A percentile compares a stretch with the other conserved stretches of the same genome.
Conservation (phyloP, 192 early-diverging fungal species). For the Chytriomyces sp. region DNA sequence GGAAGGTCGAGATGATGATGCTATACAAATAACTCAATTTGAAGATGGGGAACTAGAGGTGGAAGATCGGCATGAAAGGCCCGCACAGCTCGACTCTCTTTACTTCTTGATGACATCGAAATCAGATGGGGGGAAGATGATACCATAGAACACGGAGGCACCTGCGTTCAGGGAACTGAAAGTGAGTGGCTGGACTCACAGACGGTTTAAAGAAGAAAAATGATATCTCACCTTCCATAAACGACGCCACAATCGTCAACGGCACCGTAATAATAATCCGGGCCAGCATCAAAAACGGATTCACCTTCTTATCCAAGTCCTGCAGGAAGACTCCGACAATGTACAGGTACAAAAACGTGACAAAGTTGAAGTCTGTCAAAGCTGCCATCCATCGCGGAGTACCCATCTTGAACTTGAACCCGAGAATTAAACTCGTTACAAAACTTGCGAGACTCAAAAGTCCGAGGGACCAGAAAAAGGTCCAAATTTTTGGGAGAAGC, state of each 20-base stretch:
- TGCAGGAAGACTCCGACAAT: conserved; percentile 53
- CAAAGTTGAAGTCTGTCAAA: conserved; percentile 53
- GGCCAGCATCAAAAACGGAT: conserved; percentile 45
- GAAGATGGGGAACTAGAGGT: too few relatives aligned
- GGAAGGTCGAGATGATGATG: background rate
- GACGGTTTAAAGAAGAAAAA: background rate
- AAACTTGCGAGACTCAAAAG: conserved; percentile 48
- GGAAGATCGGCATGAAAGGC: too few relatives aligned
- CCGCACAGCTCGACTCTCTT: background rate
- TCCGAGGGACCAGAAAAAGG: conserved; percentile 58
- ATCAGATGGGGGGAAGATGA: conserved; percentile 55
- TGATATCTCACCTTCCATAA: conserved; percentile 45
- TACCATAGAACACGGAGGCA: conserved; percentile 57
- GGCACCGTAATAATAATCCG: conserved; percentile 44
- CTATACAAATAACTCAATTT: background rate
- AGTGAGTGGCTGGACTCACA: background rate
- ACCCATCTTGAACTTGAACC: conserved; percentile 37
- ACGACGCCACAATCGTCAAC: conserved; percentile 34
- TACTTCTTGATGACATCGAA: conserved; percentile 68
- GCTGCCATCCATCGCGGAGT: conserved; percentile 57
- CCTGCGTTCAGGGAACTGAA: conserved; percentile 3
- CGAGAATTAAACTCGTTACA: conserved; percentile 49
- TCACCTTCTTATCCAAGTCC: conserved; percentile 50
- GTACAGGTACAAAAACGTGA: conserved; percentile 56
- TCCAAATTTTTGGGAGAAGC: conserved; percentile 56